Percentiles rank a stretch among this genome's conserved stretches.
Evolutionary conservation across 2,329 filamentous ascomycete species (phyloP).

Genomic region (Epichloe aotearoae): DNA sequence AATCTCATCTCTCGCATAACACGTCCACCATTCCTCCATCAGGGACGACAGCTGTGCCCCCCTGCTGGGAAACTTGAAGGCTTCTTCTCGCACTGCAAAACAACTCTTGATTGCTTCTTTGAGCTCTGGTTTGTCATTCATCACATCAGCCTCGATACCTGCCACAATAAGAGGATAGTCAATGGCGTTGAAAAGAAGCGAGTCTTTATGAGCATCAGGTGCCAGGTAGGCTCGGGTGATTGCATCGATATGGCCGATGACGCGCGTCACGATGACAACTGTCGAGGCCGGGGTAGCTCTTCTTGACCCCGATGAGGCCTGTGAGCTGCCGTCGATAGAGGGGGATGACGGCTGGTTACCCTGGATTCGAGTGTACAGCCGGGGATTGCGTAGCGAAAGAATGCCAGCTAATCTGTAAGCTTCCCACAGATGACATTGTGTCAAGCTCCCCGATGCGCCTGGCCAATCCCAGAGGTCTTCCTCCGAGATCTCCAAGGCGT

Average conservation of each 20-base stretch:
- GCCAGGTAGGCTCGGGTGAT: neutral
- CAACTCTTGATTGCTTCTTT: constrained; percentile 1
- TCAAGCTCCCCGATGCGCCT: neutral
- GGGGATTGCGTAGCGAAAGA: neutral
- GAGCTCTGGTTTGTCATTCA: neutral
- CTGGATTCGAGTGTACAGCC: neutral
- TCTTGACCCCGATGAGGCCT: neutral
- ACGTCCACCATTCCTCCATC: constrained; percentile 1
- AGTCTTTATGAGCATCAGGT: neutral
- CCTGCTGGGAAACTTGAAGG: neutral
- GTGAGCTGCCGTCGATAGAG: neutral
- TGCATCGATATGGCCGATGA: constrained; percentile 2
- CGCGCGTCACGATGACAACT: neutral
- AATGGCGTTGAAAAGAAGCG: constrained; percentile 2
- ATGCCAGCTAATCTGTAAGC: neutral
- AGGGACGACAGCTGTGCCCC: neutral
- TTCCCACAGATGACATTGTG: constrained; percentile 2
- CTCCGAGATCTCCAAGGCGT: neutral
- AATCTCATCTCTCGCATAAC: neutral
- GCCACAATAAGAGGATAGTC: constrained; percentile 2
- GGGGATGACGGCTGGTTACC: neutral
- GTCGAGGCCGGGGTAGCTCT: neutral
- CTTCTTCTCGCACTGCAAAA: neutral
- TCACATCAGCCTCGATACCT: neutral
- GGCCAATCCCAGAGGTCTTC: constrained; percentile 3